Evolutionary conservation across 495 filamentous ascomycete genomes (phyloP).

Genomic region (Barbatosphaeria neglecta): DNA sequence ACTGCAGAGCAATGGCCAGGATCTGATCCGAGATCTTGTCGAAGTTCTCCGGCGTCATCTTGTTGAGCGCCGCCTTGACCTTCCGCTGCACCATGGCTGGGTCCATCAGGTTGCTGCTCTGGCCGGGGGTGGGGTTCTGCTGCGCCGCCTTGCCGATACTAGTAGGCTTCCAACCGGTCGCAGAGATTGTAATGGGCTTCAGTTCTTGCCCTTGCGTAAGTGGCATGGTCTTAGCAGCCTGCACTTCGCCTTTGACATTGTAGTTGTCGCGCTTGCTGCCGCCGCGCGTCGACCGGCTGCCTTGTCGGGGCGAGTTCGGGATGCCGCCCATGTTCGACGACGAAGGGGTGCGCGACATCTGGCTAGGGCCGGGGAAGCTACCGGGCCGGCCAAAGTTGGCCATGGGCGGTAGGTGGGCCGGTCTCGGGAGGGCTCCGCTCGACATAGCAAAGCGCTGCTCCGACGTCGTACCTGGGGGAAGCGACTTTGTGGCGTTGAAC

Average conservation of each 20-base stretch:
- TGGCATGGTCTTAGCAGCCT: constrained; percentile 73
- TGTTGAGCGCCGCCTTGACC: constrained; percentile 96
- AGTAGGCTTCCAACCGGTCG: constrained; percentile 81
- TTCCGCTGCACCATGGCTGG: constrained; percentile 95
- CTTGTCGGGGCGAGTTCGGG: constrained; percentile 37
- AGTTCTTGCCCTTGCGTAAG: constrained; percentile 71
- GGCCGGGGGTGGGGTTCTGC: constrained; percentile 26
- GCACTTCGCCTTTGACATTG: constrained; percentile 46
- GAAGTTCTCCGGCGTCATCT: constrained; percentile 99
- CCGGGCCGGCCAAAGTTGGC: constrained; percentile 45
- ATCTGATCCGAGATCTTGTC: constrained; percentile 92
- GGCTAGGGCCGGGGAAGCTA: constrained; percentile 41
- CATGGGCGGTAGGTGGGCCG: constrained; percentile 46
- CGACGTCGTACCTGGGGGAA: constrained; percentile 61
- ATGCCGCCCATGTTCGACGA: constrained; percentile 31
- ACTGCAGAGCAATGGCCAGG: constrained; percentile 82
- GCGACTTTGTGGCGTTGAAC: constrained; percentile 47
- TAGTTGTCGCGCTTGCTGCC: constrained; percentile 52
- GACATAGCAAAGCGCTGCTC: constrained; percentile 47
- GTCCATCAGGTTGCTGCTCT: constrained; percentile 53
- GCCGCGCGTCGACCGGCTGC: constrained; percentile 40
- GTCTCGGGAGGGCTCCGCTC: constrained; percentile 24
- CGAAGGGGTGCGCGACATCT: constrained; percentile 39
- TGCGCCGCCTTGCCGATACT: constrained; percentile 39
- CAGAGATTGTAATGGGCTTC: constrained; percentile 59